Percentiles rank a stretch among this genome's conserved stretches.
These are phyloP conservation scores for Metarhizium robertsii DNA, from an alignment of 2,329 filamentous ascomycete species.

Conservation along the genomic window DNA sequence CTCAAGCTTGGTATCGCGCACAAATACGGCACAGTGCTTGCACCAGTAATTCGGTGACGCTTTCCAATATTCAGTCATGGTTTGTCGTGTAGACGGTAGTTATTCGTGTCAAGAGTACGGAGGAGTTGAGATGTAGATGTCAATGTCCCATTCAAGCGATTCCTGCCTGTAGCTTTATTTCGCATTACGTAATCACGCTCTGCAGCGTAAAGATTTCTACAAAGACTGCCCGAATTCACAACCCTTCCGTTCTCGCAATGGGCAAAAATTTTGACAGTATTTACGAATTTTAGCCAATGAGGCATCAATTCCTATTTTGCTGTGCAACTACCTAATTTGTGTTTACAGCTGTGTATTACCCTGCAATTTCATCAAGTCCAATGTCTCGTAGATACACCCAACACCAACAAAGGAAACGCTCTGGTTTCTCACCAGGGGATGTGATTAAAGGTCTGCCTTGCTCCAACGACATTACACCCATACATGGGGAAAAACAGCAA, in stretches of 20 bases:
- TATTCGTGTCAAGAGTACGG: background rate
- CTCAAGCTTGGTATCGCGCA: constrained; percentile 88
- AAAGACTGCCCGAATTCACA: too few relatives aligned
- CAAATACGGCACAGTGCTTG: constrained; percentile 86
- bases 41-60: constrained; percentile 97
- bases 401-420: background rate
- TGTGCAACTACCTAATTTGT: constrained; percentile 2
- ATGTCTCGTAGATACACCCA: background rate
- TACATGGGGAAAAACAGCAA: background rate
- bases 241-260: too few relatives aligned
- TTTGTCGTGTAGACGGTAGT: background rate
- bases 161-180: too few relatives aligned
- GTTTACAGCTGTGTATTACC: constrained; percentile 1
- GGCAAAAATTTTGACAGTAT: too few relatives aligned
- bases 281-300: too few relatives aligned
- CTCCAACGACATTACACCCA: background rate
- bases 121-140: too few relatives aligned
- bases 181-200: background rate
- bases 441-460: background rate
- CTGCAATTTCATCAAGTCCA: constrained; percentile 1
- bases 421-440: background rate
- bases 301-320: background rate
- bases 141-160: too few relatives aligned
- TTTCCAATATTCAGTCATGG: constrained; percentile 98
- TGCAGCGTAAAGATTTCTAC: too few relatives aligned